Percentiles rank a stretch among this genome's conserved stretches.
Conservation (phyloP, 306 rosid species). For the Pyrus pyrifolia region DNA sequence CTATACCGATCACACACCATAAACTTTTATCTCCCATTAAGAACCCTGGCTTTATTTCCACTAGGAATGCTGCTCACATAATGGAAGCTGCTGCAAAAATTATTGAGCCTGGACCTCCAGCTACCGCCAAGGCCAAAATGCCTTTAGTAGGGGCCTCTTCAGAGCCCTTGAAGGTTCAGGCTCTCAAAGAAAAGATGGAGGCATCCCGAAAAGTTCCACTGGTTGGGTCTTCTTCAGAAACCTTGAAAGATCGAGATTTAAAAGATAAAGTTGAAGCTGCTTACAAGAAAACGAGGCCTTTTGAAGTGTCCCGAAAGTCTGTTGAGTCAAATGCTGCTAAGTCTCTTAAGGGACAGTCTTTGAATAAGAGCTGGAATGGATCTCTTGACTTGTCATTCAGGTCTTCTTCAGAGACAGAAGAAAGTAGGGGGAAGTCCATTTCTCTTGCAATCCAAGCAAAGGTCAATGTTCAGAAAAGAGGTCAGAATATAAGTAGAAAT, state of each 20-base stretch:
- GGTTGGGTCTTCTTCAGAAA: conserved; percentile 48
- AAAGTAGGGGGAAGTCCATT: conserved; percentile 66
- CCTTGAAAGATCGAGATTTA: conserved; percentile 42
- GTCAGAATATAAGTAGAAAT: conserved; percentile 44
- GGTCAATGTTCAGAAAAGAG: conserved; percentile 87
- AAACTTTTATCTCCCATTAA: conserved; percentile 90
- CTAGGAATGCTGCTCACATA: conserved; percentile 74
- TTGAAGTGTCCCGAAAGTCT: conserved; percentile 50
- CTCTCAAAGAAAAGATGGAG: conserved; percentile 66
- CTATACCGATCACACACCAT: conserved; percentile 88
- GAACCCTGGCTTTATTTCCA: conserved; percentile 65
- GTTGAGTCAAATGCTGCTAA: conserved; percentile 67
- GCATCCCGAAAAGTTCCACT: conserved; percentile 48
- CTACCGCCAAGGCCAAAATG: conserved; percentile 43
- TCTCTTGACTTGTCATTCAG: conserved; percentile 46
- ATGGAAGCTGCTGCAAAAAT: conserved; percentile 98
- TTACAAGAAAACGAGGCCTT: conserved; percentile 37
- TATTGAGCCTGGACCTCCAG: conserved; percentile 61
- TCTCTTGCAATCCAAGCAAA: conserved; percentile 98
- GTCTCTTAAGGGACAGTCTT: conserved; percentile 72
- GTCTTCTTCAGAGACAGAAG: conserved; percentile 40
- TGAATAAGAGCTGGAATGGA: conserved; percentile 94
- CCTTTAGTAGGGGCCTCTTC: conserved; percentile 49
- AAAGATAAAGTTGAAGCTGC: conserved; percentile 58
- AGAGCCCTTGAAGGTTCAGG: conserved; percentile 65